Evolutionary conservation across 768 basidiomycete genomes (phyloP).

Genomic region (Amanita pseudoporphyria): DNA sequence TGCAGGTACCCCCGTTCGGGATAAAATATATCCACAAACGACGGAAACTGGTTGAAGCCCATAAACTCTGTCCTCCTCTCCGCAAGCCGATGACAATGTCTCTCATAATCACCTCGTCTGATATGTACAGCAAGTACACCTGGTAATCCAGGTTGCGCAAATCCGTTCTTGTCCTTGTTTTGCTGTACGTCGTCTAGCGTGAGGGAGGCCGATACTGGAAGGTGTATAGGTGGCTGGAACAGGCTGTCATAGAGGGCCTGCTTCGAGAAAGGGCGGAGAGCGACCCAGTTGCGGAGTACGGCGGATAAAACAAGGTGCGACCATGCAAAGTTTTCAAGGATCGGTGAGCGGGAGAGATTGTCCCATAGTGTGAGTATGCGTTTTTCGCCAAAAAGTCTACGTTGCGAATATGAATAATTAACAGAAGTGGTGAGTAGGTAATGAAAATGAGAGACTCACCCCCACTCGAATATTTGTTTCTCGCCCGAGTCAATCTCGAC

Average conservation of each 20-base stretch:
- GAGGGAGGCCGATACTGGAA: conserved; percentile 6
- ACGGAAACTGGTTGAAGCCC: conserved; percentile 38
- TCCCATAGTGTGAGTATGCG: conserved; percentile 34
- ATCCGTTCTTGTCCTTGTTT: conserved; percentile 5
- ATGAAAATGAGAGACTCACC: conserved; percentile 24
- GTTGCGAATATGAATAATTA: not conserved
- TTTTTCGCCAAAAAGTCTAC: conserved; percentile 36
- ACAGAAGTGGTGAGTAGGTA: not conserved
- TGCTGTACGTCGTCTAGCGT: not conserved
- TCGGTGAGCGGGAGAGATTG: conserved; percentile 34
- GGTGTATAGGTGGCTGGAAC: not conserved
- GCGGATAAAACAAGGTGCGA: conserved; percentile 41
- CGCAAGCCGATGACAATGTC: conserved; percentile 44
- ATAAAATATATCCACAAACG: conserved; percentile 32
- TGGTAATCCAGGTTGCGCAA: conserved; percentile 18
- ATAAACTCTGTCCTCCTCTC: conserved; percentile 34
- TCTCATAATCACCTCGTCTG: conserved; percentile 46
- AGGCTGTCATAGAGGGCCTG: conserved; percentile 10
- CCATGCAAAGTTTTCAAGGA: conserved; percentile 42
- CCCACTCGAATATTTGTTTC: conserved; percentile 35
- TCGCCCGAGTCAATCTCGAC: conserved; percentile 34
- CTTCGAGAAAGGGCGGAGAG: conserved; percentile 26
- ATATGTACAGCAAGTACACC: conserved; percentile 46
- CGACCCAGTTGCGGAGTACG: conserved; percentile 37
- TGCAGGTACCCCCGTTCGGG: conserved; percentile 9